Evolutionary conservation across 2,329 filamentous ascomycete genomes (phyloP), one percentile per base, ranked within the genome.

Genomic region (Pseudogymnoascus sp.): DNA sequence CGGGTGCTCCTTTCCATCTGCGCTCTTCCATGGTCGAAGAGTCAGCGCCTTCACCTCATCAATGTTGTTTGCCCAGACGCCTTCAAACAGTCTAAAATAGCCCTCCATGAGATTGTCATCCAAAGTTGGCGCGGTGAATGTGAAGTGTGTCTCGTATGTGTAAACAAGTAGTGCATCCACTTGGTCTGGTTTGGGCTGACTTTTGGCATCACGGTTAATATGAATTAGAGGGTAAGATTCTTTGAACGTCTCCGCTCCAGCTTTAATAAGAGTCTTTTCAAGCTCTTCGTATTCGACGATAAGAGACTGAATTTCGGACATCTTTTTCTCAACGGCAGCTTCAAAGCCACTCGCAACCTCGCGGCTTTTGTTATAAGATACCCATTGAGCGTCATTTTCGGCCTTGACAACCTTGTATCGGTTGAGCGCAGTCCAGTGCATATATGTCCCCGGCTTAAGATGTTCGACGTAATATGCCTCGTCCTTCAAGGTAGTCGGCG

Each of bases 81-180:
- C 89, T 70, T 93, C 85, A 72, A 90, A 89, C 77, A 93, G 74
- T 66, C 82, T 76, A 5, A 88, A 66, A 66, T 92, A 93, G 0
- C 81, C 86, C 35, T 79, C 76, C 26, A 78, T 79, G 60, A 80
- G 81, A 40, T 76, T 76, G 2, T 82, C 80, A 0, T 81, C 88
- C 10, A 82, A 66, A 76, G 83, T 67, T 10, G 71, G 69, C 5
- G 68, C 53, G 29, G 26, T 16, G 61, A 72, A 70, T 11, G 10
- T 63, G 6, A 71, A 63, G 1, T 53, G 60, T 1, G 68, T 68
- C 19, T 66, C 19, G n/a, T 68, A 72, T 6, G 67, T 56, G 10
- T 47, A 35, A 16, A 64, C 59, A 1, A 64, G 59, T 21, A 59
- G 35, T n/a, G 62, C 38, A 44, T 10, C 59, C 37, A 6, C 47